Conservation (phyloP, 2,329 filamentous ascomycete genomes). For the Trichoderma atrobrunneum region DNA sequence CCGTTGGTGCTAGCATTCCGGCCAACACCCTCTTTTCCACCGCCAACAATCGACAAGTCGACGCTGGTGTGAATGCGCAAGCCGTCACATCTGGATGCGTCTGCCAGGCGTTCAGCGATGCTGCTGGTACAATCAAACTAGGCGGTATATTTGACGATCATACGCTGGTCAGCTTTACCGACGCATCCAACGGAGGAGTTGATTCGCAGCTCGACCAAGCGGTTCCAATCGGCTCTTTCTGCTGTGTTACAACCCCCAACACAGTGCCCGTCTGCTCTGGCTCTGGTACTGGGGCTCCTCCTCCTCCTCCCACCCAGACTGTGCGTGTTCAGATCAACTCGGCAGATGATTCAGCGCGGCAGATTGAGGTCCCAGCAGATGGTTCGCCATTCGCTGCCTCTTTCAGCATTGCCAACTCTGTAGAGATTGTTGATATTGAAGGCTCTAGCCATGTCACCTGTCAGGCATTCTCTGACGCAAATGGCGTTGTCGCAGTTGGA, state of each 20-base stretch:
- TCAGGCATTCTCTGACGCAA: neutral
- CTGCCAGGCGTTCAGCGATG: neutral
- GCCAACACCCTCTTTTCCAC: neutral
- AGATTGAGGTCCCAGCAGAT: neutral
- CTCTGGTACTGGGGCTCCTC: neutral
- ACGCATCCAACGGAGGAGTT: neutral
- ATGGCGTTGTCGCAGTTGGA: neutral
- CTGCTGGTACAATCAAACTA: neutral
- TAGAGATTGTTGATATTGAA: neutral
- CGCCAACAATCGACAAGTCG: neutral
- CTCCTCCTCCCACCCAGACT: neutral
- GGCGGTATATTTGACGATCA: neutral
- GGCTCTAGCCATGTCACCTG: neutral
- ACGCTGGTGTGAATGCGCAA: neutral
- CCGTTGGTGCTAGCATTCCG: neutral
- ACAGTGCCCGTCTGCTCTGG: neutral
- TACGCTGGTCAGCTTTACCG: neutral
- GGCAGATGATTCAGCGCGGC: neutral
- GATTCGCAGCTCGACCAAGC: neutral
- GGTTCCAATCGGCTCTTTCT: conserved; percentile 1
- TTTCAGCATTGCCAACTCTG: neutral
- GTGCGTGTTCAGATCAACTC: neutral
- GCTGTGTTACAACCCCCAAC: neutral
- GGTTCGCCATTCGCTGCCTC: neutral
- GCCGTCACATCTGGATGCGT: neutral